Evolutionary conservation across 805 yeast species (phyloP).

Genomic region (Isabelozyma gotoi): DNA sequence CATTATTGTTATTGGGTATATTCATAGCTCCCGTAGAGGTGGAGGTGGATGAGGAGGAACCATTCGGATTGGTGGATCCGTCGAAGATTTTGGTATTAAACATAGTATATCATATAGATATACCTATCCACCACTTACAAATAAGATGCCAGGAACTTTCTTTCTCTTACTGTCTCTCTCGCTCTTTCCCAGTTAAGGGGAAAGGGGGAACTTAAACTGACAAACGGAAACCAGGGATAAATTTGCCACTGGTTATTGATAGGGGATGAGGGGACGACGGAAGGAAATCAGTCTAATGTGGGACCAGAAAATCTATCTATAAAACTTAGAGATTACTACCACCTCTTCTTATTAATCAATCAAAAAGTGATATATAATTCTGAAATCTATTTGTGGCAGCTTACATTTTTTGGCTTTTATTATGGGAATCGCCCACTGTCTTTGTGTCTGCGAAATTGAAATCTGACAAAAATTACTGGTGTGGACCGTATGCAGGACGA

Average conservation of each 20-base stretch:
- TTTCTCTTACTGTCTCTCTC: too few relatives aligned
- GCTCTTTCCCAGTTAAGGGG: too few relatives aligned
- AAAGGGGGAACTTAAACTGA: too few relatives aligned
- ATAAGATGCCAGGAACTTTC: too few relatives aligned
- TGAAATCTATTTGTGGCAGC: not conserved
- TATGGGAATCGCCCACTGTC: not conserved
- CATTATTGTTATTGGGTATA: slow-evolving; percentile 16
- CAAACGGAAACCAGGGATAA: too few relatives aligned
- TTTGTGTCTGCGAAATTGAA: not conserved
- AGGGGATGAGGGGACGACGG: too few relatives aligned
- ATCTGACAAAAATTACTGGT: not conserved
- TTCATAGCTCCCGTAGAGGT: slow-evolving; percentile 26
- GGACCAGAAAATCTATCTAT: not conserved
- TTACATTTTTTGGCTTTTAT: not conserved
- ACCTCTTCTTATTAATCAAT: not conserved
- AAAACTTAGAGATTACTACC: not conserved
- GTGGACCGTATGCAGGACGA: not conserved
- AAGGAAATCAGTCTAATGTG: too few relatives aligned
- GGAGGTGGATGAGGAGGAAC: slow-evolving; percentile 11
- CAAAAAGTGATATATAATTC: not conserved
- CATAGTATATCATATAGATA: slow-evolving; percentile 19
- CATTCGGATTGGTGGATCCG: slow-evolving; percentile 9
- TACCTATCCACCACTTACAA: not conserved
- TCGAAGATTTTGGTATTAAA: slow-evolving; percentile 45
- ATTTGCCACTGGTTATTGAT: too few relatives aligned